Base-by-base conservation (phyloP, 2,329 filamentous ascomycete genomes). In the Trichoderma oligosporum region DNA sequence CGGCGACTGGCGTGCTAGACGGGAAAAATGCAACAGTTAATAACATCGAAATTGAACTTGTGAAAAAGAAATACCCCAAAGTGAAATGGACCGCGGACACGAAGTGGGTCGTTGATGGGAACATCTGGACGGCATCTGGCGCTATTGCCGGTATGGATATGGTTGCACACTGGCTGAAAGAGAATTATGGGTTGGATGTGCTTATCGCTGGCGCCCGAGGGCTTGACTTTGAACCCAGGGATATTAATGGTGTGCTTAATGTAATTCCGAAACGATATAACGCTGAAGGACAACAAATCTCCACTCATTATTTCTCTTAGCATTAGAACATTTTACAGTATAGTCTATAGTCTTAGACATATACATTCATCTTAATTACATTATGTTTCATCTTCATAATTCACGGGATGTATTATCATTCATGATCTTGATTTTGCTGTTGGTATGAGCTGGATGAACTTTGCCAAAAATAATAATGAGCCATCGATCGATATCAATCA, bases 91-190 rank as follows among this genome's bases (percentile, higher is more conserved):
- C 70, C 1, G 66, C 61, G 25, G 69, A 75, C 24, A 71, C 70
- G 57, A 73, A 78, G 60, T 79, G 76, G 75, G 65, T 77, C 55
- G 57, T 73, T 1, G 74, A 78, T 47, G 73, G 69, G 1, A 76
- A 78, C 35, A 68, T 78, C 27, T 79, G 77, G 77, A 79, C 76
- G 2, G 73, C 71, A 0, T 70, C 70, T 1, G 77, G 77, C 12
- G 74, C 76, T 0, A 64, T 73, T 14, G 75, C 76, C 4, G 77
- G 76, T 0, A 78, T 77, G 66, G 76, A 78, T 16, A 74, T 75
- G 69, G 61, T 74, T 55, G 64, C 73, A 7, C 66, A 74, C 31
- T 76, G 73, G 72, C 54, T 76, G 1, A 70, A 70, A 48, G 65
- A 72, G 46, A 68, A 63, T 1, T 73, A 64, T 61, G 71, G 72